Conservation (phyloP, 768 basidiomycete species). For the Trametes elegans region DNA sequence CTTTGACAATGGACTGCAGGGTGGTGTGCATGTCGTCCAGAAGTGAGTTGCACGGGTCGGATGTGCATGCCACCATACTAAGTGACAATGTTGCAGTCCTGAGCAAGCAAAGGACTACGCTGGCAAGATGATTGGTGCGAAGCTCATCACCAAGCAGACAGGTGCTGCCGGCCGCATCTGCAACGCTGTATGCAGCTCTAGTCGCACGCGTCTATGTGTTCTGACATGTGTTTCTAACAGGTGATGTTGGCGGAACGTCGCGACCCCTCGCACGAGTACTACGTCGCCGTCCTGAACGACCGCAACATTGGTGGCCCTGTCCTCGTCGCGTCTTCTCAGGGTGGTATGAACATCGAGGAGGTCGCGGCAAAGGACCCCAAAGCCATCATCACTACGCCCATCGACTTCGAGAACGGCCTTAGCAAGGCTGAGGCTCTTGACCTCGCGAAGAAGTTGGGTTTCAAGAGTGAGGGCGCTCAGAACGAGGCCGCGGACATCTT, state of each 20-base stretch:
- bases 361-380: constrained; percentile 94
- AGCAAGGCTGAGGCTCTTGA: constrained; percentile 65
- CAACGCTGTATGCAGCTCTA: constrained; percentile 67
- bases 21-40: constrained; percentile 93
- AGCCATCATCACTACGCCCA: constrained; percentile 94
- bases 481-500: constrained; percentile 92
- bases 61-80: not conserved
- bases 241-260: constrained; percentile 98
- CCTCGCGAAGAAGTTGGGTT: constrained; percentile 89
- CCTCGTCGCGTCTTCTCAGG: constrained; percentile 89
- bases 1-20: constrained; percentile 94
- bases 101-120: constrained; percentile 87
- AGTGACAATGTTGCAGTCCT: constrained; percentile 50
- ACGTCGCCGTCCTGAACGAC: constrained; percentile 96
- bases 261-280: constrained; percentile 94
- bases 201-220: not conserved
- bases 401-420: constrained; percentile 81
- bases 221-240: constrained; percentile 37
- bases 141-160: constrained; percentile 98
- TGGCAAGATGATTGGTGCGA: constrained; percentile 88
- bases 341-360: constrained; percentile 99
- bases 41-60: constrained; percentile 46
- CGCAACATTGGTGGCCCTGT: constrained; percentile 86
- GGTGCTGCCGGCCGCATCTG: constrained; percentile 89
- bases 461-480: constrained; percentile 68